Conservation (phyloP, 108 stramenopile genomes). For the Conticribra weissflogii region DNA sequence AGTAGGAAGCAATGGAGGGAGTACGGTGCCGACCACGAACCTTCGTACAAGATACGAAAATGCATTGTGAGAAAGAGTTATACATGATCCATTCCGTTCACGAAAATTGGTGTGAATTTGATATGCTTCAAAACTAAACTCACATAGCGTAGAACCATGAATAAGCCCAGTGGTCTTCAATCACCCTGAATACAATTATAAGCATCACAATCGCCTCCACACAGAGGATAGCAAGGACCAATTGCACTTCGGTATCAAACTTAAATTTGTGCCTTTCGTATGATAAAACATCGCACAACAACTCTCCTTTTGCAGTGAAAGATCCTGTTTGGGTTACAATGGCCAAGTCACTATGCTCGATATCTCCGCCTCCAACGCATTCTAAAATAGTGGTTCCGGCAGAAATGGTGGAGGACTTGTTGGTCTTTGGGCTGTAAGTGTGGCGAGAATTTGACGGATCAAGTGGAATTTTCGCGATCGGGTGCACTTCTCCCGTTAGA, state of each 20-base stretch:
- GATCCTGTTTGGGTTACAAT: constrained; percentile 64
- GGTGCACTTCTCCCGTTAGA: constrained; percentile 67
- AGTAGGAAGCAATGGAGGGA: constrained; percentile 66
- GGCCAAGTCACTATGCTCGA: constrained; percentile 41
- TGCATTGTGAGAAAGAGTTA: not conserved
- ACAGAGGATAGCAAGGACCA: constrained; percentile 1
- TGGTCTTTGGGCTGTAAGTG: constrained; percentile 32
- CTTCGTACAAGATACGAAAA: no score
- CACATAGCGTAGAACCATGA: constrained; percentile 53
- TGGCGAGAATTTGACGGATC: constrained; percentile 36
- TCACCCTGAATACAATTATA: not conserved
- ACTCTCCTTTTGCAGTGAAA: constrained; percentile 65
- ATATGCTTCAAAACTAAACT: not conserved
- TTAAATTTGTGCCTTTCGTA: constrained; percentile 72
- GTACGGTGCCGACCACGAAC: constrained; percentile 44
- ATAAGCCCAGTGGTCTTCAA: not conserved
- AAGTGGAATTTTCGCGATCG: constrained; percentile 54
- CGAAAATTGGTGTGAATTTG: not conserved
- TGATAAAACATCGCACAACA: constrained; percentile 62
- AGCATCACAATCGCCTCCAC: not conserved
- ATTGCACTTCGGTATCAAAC: constrained; percentile 65
- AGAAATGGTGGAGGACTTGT: constrained; percentile 61
- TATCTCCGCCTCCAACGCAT: constrained; percentile 29
- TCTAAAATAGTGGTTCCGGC: constrained; percentile 69
- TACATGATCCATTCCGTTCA: not conserved